A percentile compares a stretch with the other conserved stretches of the same genome.
Conservation (phyloP, 768 basidiomycete genomes). For the Xerocomus brunneocitrinus region DNA sequence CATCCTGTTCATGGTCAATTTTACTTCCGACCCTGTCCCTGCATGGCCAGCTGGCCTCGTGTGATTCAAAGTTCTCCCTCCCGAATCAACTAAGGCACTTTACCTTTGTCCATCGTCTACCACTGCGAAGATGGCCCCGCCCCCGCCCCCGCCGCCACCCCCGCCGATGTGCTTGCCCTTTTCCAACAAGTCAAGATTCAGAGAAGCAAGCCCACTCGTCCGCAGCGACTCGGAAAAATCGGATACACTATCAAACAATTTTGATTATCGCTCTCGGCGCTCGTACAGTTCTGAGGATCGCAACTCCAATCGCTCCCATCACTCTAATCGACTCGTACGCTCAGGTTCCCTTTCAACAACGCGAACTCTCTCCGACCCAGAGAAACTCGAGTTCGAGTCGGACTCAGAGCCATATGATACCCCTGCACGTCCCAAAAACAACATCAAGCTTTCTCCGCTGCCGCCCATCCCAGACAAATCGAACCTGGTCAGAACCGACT, state of each 20-base stretch:
- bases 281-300: constrained; percentile 22
- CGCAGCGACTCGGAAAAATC: constrained; percentile 40
- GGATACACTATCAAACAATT: constrained; percentile 37
- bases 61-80: constrained; percentile 16
- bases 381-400: constrained; percentile 52
- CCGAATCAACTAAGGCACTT: constrained; percentile 16
- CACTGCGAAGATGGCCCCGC: constrained; percentile 43
- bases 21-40: constrained; percentile 17
- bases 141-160: constrained; percentile 44
- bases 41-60: constrained; percentile 28
- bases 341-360: constrained; percentile 43
- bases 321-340: constrained; percentile 32
- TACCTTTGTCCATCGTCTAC: constrained; percentile 13
- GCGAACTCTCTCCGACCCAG: constrained; percentile 36
- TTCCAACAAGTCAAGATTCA: constrained; percentile 25
- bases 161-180: constrained; percentile 63
- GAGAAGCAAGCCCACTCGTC: constrained; percentile 29
- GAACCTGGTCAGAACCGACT: constrained; percentile 51
- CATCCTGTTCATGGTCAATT: constrained; percentile 15
- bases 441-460: constrained; percentile 41
- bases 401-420: constrained; percentile 60
- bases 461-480: constrained; percentile 31
- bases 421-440: constrained; percentile 26
- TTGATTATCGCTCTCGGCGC: constrained; percentile 28
- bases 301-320: constrained; percentile 20